Conservation (phyloP, 768 basidiomycete species). For the Mycena metata region DNA sequence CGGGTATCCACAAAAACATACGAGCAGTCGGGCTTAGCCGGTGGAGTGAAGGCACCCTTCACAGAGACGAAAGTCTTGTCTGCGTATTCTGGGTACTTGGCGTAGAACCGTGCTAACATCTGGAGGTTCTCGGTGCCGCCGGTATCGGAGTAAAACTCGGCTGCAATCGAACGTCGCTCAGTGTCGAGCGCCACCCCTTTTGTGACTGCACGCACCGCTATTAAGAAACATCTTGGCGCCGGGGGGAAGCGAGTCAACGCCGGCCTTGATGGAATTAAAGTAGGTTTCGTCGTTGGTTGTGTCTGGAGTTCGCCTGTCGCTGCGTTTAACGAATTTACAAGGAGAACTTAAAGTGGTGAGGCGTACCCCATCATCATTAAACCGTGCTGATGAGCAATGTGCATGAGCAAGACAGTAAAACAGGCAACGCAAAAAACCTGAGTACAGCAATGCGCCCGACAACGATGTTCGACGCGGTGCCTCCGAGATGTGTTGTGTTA, state of each 20-base stretch:
- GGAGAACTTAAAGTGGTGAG: background rate
- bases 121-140: slow-evolving; percentile 47
- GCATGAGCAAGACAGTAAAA: background rate
- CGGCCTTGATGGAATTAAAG: slow-evolving; percentile 73
- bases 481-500: slow-evolving; percentile 4
- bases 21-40: slow-evolving; percentile 25
- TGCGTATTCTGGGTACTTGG: slow-evolving; percentile 52
- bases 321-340: background rate
- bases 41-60: slow-evolving; percentile 38
- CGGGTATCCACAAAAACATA: background rate
- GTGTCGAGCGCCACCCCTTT: no score
- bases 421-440: background rate
- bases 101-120: slow-evolving; percentile 64
- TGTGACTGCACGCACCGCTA: slow-evolving; percentile 28
- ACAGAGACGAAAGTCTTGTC: slow-evolving; percentile 53
- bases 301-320: slow-evolving; percentile 54
- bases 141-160: slow-evolving; percentile 25
- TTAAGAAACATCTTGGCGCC: slow-evolving; percentile 66
- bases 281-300: slow-evolving; percentile 68
- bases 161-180: slow-evolving; percentile 1
- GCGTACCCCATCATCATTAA: slow-evolving; percentile 37
- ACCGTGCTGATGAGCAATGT: slow-evolving; percentile 28
- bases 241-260: slow-evolving; percentile 57
- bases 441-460: slow-evolving; percentile 24
- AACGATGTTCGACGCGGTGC: slow-evolving; percentile 17